phyloP scores from a whole-genome alignment of 352 stramenopile species.

The Phytophthora fragariaefolia region DNA sequence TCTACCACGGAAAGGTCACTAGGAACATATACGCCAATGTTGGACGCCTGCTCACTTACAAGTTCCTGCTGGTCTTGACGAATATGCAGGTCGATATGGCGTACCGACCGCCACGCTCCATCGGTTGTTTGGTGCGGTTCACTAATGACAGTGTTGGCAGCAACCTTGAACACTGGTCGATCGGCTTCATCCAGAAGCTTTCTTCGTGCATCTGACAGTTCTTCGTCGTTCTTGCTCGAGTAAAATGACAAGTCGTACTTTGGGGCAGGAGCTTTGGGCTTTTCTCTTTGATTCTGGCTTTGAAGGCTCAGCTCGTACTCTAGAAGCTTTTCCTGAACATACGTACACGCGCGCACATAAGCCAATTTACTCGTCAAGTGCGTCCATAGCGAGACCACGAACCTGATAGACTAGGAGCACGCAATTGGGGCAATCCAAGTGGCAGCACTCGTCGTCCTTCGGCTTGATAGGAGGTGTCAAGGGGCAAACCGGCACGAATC shows the following conservation, averaged over 20 bases:
- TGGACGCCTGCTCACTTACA: slow-evolving; percentile 68
- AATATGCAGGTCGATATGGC: slow-evolving; percentile 72
- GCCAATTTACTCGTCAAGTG: no score
- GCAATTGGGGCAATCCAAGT: slow-evolving; percentile 87
- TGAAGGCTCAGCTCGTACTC: slow-evolving; percentile 82
- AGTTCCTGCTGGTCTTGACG: slow-evolving; percentile 50
- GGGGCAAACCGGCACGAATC: slow-evolving; percentile 30
- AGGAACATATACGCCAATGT: slow-evolving; percentile 82
- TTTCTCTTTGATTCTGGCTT: slow-evolving; percentile 30
- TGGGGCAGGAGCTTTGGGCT: slow-evolving; percentile 32
- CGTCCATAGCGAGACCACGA: no score
- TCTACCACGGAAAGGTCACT: slow-evolving; percentile 61
- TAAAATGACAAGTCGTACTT: slow-evolving; percentile 68
- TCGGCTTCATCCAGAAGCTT: slow-evolving; percentile 47
- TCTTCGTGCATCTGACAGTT: slow-evolving; percentile 34
- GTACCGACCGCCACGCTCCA: slow-evolving; percentile 64
- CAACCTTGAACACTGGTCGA: slow-evolving; percentile 54
- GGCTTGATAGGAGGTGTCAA: slow-evolving; percentile 67
- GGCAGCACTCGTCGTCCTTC: slow-evolving; percentile 84
- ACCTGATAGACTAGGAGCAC: slow-evolving; percentile 89
- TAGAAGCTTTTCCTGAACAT: slow-evolving; percentile 74
- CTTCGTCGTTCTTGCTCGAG: slow-evolving; percentile 36
- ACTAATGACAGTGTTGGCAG: slow-evolving; percentile 68
- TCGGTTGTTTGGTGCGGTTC: slow-evolving; percentile 60
- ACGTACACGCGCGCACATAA: neutral